Evolutionary conservation across 148 eudicot species (phyloP).

Genomic region (Rhododendron kiyosumense): DNA sequence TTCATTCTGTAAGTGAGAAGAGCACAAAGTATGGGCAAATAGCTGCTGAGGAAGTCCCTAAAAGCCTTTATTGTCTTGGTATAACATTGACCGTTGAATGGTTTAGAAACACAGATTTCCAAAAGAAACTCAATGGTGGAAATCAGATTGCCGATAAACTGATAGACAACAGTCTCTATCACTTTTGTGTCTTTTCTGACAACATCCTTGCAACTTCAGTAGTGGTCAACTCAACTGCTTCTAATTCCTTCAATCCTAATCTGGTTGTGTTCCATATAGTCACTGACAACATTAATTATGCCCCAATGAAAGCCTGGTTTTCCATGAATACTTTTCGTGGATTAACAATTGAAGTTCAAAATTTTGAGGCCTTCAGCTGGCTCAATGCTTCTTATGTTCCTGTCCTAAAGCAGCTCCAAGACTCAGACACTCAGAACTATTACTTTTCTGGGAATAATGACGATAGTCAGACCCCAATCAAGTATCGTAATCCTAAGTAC

Average conservation of each 20-base stretch:
- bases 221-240: constrained; percentile 73
- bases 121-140: constrained; percentile 30
- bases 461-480: constrained; percentile 63
- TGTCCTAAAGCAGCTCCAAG: constrained; percentile 80
- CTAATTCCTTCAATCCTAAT: constrained; percentile 54
- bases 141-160: constrained; percentile 38
- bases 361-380: constrained; percentile 76
- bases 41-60: constrained; percentile 89
- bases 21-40: constrained; percentile 75
- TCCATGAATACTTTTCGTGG: constrained; percentile 55
- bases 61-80: constrained; percentile 80
- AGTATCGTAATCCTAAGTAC: constrained; percentile 78
- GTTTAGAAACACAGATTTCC: constrained; percentile 43
- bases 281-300: constrained; percentile 75
- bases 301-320: constrained; percentile 85
- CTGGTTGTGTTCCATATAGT: constrained; percentile 64
- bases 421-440: constrained; percentile 62
- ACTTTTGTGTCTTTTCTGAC: constrained; percentile 80
- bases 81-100: constrained; percentile 64
- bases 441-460: constrained; percentile 71
- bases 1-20: constrained; percentile 58
- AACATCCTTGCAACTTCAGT: constrained; percentile 84
- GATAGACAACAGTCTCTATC: constrained; percentile 49
- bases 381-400: constrained; percentile 80
- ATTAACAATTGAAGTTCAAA: constrained; percentile 64